Conservation (phyloP, 1,139 yeast species). For the Citeromyces hawaiiensis region DNA sequence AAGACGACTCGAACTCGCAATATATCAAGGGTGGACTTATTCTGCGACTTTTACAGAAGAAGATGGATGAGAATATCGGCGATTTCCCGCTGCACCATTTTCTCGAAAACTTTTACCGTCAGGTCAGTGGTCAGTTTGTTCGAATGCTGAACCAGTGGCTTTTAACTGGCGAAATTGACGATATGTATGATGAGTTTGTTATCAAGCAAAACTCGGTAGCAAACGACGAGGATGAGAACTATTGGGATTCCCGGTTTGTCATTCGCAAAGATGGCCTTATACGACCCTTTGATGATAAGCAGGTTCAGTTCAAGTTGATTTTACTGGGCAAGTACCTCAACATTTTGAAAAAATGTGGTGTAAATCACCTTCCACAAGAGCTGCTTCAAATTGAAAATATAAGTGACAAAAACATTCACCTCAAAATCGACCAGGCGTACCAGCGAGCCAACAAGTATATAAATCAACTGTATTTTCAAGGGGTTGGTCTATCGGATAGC, state of each 20-base stretch:
- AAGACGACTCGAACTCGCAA: slow-evolving; percentile 33
- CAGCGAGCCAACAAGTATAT: slow-evolving; percentile 54
- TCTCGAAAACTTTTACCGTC: slow-evolving; percentile 36
- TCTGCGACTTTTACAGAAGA: slow-evolving; percentile 44
- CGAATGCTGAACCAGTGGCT: slow-evolving; percentile 70
- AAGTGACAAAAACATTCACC: slow-evolving; percentile 44
- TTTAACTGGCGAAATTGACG: slow-evolving; percentile 57
- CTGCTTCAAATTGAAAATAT: slow-evolving; percentile 23
- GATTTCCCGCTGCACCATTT: slow-evolving; percentile 45
- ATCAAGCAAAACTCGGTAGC: slow-evolving; percentile 28
- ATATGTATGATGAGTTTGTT: slow-evolving; percentile 76
- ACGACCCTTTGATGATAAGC: slow-evolving; percentile 42
- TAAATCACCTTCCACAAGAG: slow-evolving; percentile 13
- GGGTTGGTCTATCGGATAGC: slow-evolving; percentile 38
- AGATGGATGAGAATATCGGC: slow-evolving; percentile 49
- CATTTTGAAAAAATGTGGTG: slow-evolving; percentile 50
- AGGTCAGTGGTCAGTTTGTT: slow-evolving; percentile 53
- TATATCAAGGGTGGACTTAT: slow-evolving; percentile 61
- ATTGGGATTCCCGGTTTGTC: slow-evolving; percentile 80
- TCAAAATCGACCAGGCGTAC: slow-evolving; percentile 52
- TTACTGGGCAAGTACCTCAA: slow-evolving; percentile 80
- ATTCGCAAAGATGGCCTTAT: slow-evolving; percentile 68
- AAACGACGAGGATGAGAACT: slow-evolving; percentile 36
- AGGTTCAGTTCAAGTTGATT: slow-evolving; percentile 50
- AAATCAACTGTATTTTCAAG: slow-evolving; percentile 43